Evolutionary conservation across 1,284 basidiomycete species (phyloP), one percentile per base, ranked within the genome.

Genomic region (Rhodotorula sp.): DNA sequence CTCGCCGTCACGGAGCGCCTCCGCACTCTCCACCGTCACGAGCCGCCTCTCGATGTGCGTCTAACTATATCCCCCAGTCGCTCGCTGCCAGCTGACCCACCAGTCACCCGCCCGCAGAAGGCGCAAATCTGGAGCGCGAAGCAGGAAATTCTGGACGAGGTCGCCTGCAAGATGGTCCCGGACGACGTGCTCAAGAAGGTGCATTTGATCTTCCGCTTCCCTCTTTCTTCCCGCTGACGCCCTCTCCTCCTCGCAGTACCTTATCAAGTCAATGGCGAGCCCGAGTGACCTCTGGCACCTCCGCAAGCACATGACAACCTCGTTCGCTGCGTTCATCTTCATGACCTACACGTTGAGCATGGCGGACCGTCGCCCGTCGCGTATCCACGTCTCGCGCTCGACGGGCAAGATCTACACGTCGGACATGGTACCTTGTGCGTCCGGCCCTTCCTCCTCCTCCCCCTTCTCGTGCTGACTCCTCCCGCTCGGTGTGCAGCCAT

Each of bases 221-320:
- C 25, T 3, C 27, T 17, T 12, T 29, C 19, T 32, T n/a, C 44
- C n/a, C 46, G 41, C 44, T 48, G 41, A 64, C 29, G 39, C 51
- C 37, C 51, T 7, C 22, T 7, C 22, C 36, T 27, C 48, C 32
- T 37, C 41, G 3, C 79, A 97, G 91, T 99, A 94, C 81, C 92
- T 99, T 89, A 86, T 89, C 57, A 88, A 88, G 61, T 90, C 90
- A 36, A 97, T 97, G 92, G 84, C 86, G 39, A 87, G 87, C 9
- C 89, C 96, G 2, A 88, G 88, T 70, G 94, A 97, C 77, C 85
- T 99, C 10, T 99, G 96, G 95, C 87, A 92, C 73, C 93, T 98
- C 88, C 89, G 97, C 74, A 99, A 97, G 84, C 94, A 97, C 82
- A 97, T 99, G 82, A 90, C 95, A 19, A 83, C 91, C 56, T 95